These are phyloP conservation scores for Panaeolus papilionaceus DNA, from an alignment of 768 basidiomycete genomes.

Conservation along the genomic window DNA sequence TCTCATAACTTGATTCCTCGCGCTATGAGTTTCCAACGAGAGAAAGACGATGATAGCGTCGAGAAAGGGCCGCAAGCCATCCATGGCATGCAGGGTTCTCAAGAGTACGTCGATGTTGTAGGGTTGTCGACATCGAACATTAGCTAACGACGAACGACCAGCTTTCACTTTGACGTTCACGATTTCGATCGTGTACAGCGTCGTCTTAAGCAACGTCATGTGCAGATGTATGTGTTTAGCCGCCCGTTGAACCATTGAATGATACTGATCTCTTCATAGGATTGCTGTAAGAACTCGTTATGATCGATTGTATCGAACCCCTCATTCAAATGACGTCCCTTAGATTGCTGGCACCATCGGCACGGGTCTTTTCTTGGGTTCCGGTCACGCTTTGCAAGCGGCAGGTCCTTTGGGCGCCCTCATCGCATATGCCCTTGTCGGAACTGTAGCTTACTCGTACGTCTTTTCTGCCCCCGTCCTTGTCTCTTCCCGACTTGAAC, in stretches of 20 bases:
- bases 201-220: constrained; percentile 77
- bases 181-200: constrained; percentile 77
- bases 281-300: constrained; percentile 59
- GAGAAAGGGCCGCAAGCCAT: neutral
- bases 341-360: constrained; percentile 80
- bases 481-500: neutral
- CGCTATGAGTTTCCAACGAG: neutral
- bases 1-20: neutral
- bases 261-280: constrained; percentile 37
- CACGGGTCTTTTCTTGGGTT: constrained; percentile 77
- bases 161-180: constrained; percentile 59
- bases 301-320: neutral
- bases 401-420: constrained; percentile 75
- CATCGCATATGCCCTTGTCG: constrained; percentile 67
- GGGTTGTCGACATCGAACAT: neutral
- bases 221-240: constrained; percentile 64
- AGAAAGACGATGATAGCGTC: constrained; percentile 11
- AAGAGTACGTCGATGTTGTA: neutral
- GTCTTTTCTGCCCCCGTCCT: constrained; percentile 28
- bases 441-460: constrained; percentile 68
- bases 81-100: neutral
- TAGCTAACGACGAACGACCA: constrained; percentile 14
- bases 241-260: constrained; percentile 2
- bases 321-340: neutral
- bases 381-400: constrained; percentile 60